A percentile compares a stretch with the other conserved stretches of the same genome.
phyloP scores from a whole-genome alignment of 2,329 filamentous ascomycete genomes.

The Coniochaeta hoffmannii region DNA sequence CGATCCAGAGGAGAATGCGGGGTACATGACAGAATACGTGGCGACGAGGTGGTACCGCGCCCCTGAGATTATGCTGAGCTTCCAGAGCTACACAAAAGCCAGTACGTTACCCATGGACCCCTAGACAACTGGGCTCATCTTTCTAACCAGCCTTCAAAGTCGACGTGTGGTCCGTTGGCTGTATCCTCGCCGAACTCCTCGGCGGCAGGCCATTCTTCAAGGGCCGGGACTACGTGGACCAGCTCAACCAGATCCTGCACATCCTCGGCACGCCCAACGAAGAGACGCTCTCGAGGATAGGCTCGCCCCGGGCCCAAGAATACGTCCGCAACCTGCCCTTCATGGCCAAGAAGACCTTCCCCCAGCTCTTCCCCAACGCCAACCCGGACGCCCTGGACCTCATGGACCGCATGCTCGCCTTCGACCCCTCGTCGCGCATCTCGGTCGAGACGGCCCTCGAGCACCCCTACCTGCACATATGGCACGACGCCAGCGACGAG shows the following conservation, averaged over 20 bases:
- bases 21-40: constrained; percentile 99
- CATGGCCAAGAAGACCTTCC: constrained; percentile 92
- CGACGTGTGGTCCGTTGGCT: constrained; percentile 98
- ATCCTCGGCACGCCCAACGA: constrained; percentile 96
- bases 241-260: constrained; percentile 98
- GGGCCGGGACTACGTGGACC: constrained; percentile 97
- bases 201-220: constrained; percentile 98
- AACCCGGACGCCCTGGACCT: constrained; percentile 95
- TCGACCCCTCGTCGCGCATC: constrained; percentile 89
- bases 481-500: constrained; percentile 97
- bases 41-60: constrained; percentile 93
- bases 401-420: constrained; percentile 93
- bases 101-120: constrained; percentile 58
- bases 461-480: constrained; percentile 94
- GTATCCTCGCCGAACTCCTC: constrained; percentile 91
- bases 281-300: constrained; percentile 87
- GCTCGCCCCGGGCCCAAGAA: constrained; percentile 91
- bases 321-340: constrained; percentile 94
- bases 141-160: constrained; percentile 44
- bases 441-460: constrained; percentile 92
- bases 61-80: constrained; percentile 98
- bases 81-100: constrained; percentile 99
- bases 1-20: constrained; percentile 95
- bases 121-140: neutral
- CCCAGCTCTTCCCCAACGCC: constrained; percentile 80